A percentile compares a stretch with the other conserved stretches of the same genome.
Evolutionary conservation across 1,284 basidiomycete genomes (phyloP).

Genomic region (Entoloma clypeatum): DNA sequence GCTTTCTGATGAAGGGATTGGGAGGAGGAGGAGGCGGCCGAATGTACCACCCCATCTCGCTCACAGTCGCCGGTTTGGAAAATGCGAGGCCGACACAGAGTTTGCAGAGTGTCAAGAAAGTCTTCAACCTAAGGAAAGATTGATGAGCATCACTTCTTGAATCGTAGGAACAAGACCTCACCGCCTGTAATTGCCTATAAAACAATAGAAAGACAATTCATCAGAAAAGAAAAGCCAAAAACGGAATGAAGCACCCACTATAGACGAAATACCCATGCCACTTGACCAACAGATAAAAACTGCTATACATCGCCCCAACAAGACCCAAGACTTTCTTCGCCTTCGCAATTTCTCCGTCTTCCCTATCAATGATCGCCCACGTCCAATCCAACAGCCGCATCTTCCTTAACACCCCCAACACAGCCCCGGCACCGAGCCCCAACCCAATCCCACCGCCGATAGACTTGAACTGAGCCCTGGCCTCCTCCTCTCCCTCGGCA

Average conservation of each 20-base stretch:
- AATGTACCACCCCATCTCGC: constrained; percentile 29
- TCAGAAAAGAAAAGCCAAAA: constrained; percentile 6
- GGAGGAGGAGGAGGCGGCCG: constrained; percentile 32
- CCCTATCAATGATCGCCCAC: constrained; percentile 11
- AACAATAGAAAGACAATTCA: neutral
- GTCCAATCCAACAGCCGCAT: constrained; percentile 14
- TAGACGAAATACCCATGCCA: constrained; percentile 46
- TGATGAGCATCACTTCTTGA: neutral
- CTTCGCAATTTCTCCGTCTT: constrained; percentile 15
- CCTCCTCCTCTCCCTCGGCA: constrained; percentile 37
- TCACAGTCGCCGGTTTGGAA: constrained; percentile 17
- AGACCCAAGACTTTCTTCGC: constrained; percentile 21
- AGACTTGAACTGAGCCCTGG: constrained; percentile 39
- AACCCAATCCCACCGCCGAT: constrained; percentile 39
- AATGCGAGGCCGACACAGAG: constrained; percentile 29
- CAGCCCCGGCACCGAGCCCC: constrained; percentile 26
- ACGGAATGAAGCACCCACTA: constrained; percentile 25
- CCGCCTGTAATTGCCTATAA: constrained; percentile 35
- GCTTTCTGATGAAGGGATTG: constrained; percentile 36
- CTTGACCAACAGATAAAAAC: constrained; percentile 35
- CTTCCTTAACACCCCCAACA: constrained; percentile 16
- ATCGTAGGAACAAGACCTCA: constrained; percentile 20
- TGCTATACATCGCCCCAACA: constrained; percentile 31
- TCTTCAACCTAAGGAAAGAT: constrained; percentile 25
- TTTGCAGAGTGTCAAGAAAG: constrained; percentile 35